These are phyloP conservation scores for Citrus inodora DNA, from an alignment of 345 rosid species.

Conservation along the genomic window DNA sequence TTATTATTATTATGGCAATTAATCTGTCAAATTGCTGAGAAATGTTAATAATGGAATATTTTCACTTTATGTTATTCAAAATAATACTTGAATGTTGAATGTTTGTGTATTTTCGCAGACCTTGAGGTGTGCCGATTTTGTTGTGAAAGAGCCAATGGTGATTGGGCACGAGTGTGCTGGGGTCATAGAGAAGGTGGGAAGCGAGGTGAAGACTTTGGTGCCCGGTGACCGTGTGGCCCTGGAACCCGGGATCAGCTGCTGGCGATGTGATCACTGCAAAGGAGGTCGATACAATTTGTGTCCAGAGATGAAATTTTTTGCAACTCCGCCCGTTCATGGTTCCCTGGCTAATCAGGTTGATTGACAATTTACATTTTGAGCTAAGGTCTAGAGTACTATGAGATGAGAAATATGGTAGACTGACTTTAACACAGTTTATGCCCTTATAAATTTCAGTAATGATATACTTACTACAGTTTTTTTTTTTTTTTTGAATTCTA, in stretches of 20 bases:
- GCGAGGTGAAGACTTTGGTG: conserved; percentile 59
- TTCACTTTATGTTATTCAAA: no score
- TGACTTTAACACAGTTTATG: neutral
- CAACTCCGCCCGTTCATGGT: conserved; percentile 90
- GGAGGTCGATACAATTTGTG: conserved; percentile 86
- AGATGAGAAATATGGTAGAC: neutral
- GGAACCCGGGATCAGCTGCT: conserved; percentile 92
- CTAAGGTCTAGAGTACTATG: neutral
- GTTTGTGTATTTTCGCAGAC: no score
- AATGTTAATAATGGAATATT: no score
- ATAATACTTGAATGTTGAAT: no score
- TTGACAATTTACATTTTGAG: neutral
- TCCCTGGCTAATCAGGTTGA: conserved; percentile 80
- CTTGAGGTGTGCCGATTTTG: no score
- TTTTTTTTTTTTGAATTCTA: no score
- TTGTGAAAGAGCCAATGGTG: no score
- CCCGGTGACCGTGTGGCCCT: conserved; percentile 83
- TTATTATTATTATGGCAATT: no score
- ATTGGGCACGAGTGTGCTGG: conserved; percentile 41
- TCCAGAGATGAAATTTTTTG: conserved; percentile 92
- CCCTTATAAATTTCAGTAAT: neutral
- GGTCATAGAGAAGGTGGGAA: conserved; percentile 77
- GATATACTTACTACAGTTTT: no score
- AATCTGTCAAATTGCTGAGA: no score
- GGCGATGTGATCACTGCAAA: conserved; percentile 66